Conservation (phyloP, 192 early-diverging fungal species). For the Backusella liffmaniae region DNA sequence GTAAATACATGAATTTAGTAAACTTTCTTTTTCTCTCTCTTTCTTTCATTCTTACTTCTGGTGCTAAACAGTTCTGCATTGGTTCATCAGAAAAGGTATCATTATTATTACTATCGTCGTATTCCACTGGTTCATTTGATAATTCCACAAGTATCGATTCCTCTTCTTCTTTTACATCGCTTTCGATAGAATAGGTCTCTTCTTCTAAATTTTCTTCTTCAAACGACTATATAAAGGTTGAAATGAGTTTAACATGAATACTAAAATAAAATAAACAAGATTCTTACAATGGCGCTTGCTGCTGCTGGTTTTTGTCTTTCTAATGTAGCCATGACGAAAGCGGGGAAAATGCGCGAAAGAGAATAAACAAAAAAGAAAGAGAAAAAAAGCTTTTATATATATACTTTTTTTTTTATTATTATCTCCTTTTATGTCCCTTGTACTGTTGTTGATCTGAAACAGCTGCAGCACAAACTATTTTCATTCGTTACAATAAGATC, state of each 20-base stretch:
- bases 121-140: background rate
- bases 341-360: background rate
- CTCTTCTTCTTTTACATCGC: background rate
- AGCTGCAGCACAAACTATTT: background rate
- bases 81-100: background rate
- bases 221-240: background rate
- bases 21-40: background rate
- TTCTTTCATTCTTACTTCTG: background rate
- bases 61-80: background rate
- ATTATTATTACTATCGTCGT: background rate
- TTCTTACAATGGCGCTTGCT: background rate
- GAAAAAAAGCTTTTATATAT: constrained; percentile 5
- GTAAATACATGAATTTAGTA: background rate
- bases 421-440: background rate
- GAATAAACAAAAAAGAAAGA: constrained; percentile 1
- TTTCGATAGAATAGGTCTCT: background rate
- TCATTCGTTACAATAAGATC: constrained; percentile 7
- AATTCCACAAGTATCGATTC: background rate
- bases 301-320: constrained; percentile 10
- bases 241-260: background rate
- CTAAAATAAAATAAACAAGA: background rate
- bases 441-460: background rate
- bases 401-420: background rate
- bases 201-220: background rate
- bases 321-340: constrained; percentile 18